Evolutionary conservation across 257 asterid genomes (phyloP).

Genomic region (Petunia axillaris): DNA sequence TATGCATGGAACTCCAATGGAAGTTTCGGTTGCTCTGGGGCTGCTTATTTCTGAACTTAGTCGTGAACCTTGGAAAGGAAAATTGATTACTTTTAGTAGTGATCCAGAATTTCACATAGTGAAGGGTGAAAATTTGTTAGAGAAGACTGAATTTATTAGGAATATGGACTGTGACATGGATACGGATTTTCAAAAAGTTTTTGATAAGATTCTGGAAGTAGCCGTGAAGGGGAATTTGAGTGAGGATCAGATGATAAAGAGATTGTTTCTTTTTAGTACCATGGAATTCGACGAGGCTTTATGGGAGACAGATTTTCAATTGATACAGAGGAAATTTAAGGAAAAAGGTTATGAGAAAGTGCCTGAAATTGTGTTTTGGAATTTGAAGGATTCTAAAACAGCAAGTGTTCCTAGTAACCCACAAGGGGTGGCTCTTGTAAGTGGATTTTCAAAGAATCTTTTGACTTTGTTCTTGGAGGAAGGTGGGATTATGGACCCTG

Average conservation of each 20-base stretch:
- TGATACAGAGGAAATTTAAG: background rate
- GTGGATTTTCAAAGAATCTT: background rate
- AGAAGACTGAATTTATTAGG: background rate
- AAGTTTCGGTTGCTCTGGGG: background rate
- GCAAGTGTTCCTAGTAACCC: background rate
- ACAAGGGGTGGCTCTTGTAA: background rate
- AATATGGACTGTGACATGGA: background rate
- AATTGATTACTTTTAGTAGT: constrained; percentile 17
- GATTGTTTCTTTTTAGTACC: constrained; percentile 24
- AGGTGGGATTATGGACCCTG: background rate
- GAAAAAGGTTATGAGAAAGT: background rate
- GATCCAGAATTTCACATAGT: constrained; percentile 2
- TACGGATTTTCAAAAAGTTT: background rate
- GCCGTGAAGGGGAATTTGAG: background rate
- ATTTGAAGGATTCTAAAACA: background rate
- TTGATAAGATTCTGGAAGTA: constrained; percentile 22
- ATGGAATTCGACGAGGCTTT: constrained; percentile 16
- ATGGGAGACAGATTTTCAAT: constrained; percentile 9
- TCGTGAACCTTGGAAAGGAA: constrained; percentile 27
- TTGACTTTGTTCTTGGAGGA: background rate
- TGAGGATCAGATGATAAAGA: constrained; percentile 9
- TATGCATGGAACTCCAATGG: background rate
- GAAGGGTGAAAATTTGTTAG: background rate
- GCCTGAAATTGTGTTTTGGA: constrained; percentile 14
- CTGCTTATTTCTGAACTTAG: background rate